Evolutionary conservation across 2,329 filamentous ascomycete genomes (phyloP), one percentile per base, ranked within the genome.

Genomic region (Alternaria atra): DNA sequence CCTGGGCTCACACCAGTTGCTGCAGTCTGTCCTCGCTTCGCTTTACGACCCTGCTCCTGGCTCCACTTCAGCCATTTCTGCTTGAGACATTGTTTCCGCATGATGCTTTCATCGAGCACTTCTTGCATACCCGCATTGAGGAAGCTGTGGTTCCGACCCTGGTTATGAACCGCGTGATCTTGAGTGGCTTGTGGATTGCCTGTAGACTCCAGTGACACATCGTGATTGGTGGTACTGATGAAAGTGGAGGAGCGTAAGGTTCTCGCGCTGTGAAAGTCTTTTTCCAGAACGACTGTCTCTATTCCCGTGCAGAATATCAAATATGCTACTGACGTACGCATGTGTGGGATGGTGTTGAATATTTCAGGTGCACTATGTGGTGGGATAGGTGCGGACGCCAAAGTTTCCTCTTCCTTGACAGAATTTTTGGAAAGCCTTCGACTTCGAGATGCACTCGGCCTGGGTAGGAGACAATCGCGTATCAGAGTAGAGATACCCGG

Each of bases 151-250:
- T 61, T 65, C 8, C 32, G 40, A 15, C 59, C 43, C 42, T 67
- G 56, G 4, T 52, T 47, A 30, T 67, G 60, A 3, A 59, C 46
- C 2, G 30, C 59, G 46, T 53, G 66, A 12, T 23, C 58, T 47
- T 55, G 66, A 3, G 43, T 15, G 15, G 51, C 17, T 27, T 42
- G 29, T 10, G 52, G 35, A 6, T 29, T 27, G 52, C 6, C 12
- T 25, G 37, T 20, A 4, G 40, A 35, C 52, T 73, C 68, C 32
- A 68, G 63, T 6, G 57, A 55, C 9, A 52, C 68, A 27, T 89
- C 86, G 69, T 86, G 84, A 68, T 89, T 89, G 1, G 86, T 88
- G 10, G 82, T 80, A 3, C 84, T 80, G 37, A 89, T 82, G 68
- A 89, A 89, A 2, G 81, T 77, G 1, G 73, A 72, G 2, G 82